phyloP scores from a whole-genome alignment of 805 yeast genomes.

The Alloascoidea africana region DNA sequence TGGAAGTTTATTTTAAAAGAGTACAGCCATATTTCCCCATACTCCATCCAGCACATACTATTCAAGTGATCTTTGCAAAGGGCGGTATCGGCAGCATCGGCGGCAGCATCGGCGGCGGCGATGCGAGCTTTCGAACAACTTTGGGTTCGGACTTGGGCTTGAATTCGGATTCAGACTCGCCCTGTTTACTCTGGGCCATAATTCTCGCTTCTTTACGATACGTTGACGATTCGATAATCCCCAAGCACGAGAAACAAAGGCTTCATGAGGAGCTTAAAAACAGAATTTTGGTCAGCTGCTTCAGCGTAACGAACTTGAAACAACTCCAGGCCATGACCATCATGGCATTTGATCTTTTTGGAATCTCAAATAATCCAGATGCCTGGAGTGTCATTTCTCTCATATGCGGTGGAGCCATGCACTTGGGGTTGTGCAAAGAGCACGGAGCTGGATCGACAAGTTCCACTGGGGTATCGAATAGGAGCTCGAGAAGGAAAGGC shows the following conservation, averaged over 20 bases:
- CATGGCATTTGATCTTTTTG: conserved; percentile 12
- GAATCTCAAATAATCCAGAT: conserved; percentile 14
- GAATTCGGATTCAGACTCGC: no score
- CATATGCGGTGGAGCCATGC: conserved; percentile 11
- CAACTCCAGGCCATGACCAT: conserved; percentile 11
- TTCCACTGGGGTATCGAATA: neutral
- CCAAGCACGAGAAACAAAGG: neutral
- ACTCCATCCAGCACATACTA: conserved; percentile 26
- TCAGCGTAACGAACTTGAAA: neutral
- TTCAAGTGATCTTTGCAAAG: neutral
- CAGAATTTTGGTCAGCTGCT: neutral
- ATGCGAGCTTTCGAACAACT: no score
- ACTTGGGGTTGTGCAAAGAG: conserved; percentile 8
- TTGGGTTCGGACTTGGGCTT: no score
- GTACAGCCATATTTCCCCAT: conserved; percentile 79
- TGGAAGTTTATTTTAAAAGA: conserved; percentile 60
- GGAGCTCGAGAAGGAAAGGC: neutral
- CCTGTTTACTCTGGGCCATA: no score
- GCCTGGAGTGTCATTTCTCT: conserved; percentile 14
- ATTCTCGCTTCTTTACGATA: neutral
- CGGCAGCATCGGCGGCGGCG: no score
- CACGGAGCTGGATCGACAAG: neutral
- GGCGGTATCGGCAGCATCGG: no score
- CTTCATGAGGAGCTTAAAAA: neutral
- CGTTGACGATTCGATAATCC: neutral